These are phyloP conservation scores for Puccinia hordei DNA, from an alignment of 1,284 basidiomycete genomes.

Conservation along the genomic window DNA sequence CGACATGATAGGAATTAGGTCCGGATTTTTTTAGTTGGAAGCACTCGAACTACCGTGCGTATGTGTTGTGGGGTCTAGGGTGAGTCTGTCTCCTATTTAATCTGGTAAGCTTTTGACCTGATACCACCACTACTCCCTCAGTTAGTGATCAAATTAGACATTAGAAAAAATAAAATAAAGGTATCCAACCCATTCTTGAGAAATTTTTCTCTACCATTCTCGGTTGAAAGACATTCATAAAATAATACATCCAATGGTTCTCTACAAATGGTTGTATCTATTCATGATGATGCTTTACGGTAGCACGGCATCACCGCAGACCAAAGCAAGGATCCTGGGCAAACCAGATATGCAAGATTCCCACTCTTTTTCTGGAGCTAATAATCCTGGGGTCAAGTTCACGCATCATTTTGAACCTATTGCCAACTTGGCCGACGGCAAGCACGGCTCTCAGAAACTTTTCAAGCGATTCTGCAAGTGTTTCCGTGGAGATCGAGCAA, in stretches of 20 bases:
- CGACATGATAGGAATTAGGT: not conserved
- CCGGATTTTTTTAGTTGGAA: not conserved
- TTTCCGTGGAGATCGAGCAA: not conserved
- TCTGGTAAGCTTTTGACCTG: not conserved
- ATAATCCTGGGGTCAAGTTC: not conserved
- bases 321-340: not conserved
- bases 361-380: not conserved
- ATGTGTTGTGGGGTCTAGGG: not conserved
- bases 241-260: not conserved
- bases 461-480: not conserved
- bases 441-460: not conserved
- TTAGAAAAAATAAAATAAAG: not conserved
- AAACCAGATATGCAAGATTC: not conserved
- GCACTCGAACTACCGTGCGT: not conserved
- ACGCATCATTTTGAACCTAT: not conserved
- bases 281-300: not conserved
- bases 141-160: not conserved
- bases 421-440: not conserved
- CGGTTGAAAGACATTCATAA: not conserved
- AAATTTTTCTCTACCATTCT: not conserved
- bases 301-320: not conserved
- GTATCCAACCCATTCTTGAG: not conserved
- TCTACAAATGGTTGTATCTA: not conserved
- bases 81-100: not conserved
- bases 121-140: not conserved